Evolutionary conservation across 306 rosid genomes (phyloP).

Genomic region (Abrus pulchellus): DNA sequence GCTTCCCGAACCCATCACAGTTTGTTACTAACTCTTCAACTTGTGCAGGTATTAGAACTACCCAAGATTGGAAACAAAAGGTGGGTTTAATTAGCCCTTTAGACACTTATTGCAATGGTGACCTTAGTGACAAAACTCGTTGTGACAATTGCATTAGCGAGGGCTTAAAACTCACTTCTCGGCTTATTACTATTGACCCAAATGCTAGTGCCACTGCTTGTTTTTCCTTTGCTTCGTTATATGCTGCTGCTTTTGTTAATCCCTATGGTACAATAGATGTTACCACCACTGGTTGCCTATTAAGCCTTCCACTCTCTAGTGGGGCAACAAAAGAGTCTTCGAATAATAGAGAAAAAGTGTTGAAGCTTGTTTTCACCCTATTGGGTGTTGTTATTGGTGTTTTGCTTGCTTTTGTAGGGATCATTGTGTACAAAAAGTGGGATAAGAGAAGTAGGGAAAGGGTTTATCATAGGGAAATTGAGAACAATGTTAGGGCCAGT

Average conservation of each 20-base stretch:
- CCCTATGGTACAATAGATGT: constrained; percentile 67
- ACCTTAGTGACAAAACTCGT: constrained; percentile 50
- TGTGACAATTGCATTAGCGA: constrained; percentile 74
- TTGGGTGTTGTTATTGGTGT: constrained; percentile 62
- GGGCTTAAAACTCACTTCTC: constrained; percentile 59
- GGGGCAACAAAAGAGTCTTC: constrained; percentile 11
- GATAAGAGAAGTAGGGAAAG: constrained; percentile 52
- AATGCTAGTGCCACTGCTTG: constrained; percentile 57
- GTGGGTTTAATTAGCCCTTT: constrained; percentile 53
- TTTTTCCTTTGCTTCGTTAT: constrained; percentile 61
- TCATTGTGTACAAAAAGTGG: constrained; percentile 57
- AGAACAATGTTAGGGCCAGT: constrained; percentile 57
- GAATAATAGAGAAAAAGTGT: constrained; percentile 1
- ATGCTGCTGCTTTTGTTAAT: constrained; percentile 73
- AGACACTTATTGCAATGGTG: constrained; percentile 64
- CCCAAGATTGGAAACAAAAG: constrained; percentile 60
- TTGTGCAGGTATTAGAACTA: constrained; percentile 69
- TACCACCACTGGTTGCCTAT: constrained; percentile 65
- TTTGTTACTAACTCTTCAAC: constrained; percentile 57
- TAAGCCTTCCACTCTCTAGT: constrained; percentile 45
- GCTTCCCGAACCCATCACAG: constrained; percentile 62
- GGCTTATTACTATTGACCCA: constrained; percentile 42
- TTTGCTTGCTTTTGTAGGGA: constrained; percentile 47
- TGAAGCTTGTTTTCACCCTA: constrained; percentile 60
- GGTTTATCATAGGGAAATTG: constrained; percentile 56